phyloP scores from a whole-genome alignment of 345 rosid genomes.

The Salix udensis region DNA sequence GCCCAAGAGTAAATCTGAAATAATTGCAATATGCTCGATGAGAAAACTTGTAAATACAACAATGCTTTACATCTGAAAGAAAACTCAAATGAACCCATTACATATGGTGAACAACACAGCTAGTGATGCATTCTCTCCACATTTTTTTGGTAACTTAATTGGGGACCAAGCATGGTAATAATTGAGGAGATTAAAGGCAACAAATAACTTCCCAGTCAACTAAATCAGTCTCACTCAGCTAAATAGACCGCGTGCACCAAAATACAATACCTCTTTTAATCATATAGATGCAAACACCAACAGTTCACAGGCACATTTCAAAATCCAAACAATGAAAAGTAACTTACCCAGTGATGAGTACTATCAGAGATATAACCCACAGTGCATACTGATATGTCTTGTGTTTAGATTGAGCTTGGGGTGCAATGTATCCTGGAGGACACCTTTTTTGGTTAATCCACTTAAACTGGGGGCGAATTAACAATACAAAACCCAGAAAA shows the following conservation, averaged over 20 bases:
- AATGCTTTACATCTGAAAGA: background rate
- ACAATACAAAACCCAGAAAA: slow-evolving; percentile 78
- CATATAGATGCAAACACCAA: background rate
- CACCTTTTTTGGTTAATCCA: slow-evolving; percentile 63
- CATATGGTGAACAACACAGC: background rate
- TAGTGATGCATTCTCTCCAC: background rate
- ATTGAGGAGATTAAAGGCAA: background rate
- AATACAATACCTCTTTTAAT: background rate
- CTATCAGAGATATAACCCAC: slow-evolving; percentile 63
- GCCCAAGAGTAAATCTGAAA: slow-evolving; percentile 25
- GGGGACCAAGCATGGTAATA: background rate
- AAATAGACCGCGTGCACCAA: background rate
- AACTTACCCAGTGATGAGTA: slow-evolving; percentile 67
- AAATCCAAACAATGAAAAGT: background rate
- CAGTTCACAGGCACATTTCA: background rate
- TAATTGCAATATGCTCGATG: background rate
- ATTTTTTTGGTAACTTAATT: background rate
- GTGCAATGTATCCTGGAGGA: slow-evolving; percentile 34
- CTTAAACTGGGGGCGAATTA: slow-evolving; percentile 84
- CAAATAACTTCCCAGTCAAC: background rate
- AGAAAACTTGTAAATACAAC: background rate
- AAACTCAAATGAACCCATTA: background rate
- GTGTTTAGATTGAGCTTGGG: slow-evolving; percentile 46
- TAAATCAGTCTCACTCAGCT: background rate
- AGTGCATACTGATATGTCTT: slow-evolving; percentile 68